Base-by-base conservation (phyloP, 176 grass and related monocot genomes). In the Phyllostachys edulis region DNA sequence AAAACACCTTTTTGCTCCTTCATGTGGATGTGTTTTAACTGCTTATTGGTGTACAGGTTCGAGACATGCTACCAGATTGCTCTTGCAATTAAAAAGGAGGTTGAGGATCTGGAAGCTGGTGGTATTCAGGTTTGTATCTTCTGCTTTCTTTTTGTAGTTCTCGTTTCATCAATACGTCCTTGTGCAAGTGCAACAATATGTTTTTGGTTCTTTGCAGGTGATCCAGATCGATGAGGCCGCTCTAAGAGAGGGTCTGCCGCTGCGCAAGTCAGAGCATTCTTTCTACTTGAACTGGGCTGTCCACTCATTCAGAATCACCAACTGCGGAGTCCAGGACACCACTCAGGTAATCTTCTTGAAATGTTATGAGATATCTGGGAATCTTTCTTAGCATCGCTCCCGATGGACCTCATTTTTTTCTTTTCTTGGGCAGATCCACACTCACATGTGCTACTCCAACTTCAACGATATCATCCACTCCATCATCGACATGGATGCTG, bases 41-140 rank as follows among this genome's bases (percentile, higher is more conserved):
- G 21, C 7, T 77, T 62, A 39, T 36, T 50, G 60, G n/a, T 7
- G 4, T 57, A 21, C 65, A 98, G 95, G 72, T 98, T 91, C 69
- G 92, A 97, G 87, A 97, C 95, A 74, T 94, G 95, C 90, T 97
- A 94, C 84, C 95, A 97, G 80, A 97, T 97, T 88, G 95, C 95
- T 73, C 92, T 94, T 83, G 90, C 95, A 67, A 97, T 97, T n/a
- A 94, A 97, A 71, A 94, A 93, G 84, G 95, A 97, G 71, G 95
- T 97, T 73, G 92, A 94, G 76, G 95, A 97, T 77, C 89, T 94
- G 4, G 92, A 94, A 71, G 90, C 90, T 88, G 95, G 40, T 77
- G 92, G 95, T 82, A 95, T 98, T 78, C 90, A 91, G 89, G 95
- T 98, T 52, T 62, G 87, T 80, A 75, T 40, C 15, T 80, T 80